Evolutionary conservation across 2,329 filamentous ascomycete genomes (phyloP).

Genomic region (Calonectria crousiana): DNA sequence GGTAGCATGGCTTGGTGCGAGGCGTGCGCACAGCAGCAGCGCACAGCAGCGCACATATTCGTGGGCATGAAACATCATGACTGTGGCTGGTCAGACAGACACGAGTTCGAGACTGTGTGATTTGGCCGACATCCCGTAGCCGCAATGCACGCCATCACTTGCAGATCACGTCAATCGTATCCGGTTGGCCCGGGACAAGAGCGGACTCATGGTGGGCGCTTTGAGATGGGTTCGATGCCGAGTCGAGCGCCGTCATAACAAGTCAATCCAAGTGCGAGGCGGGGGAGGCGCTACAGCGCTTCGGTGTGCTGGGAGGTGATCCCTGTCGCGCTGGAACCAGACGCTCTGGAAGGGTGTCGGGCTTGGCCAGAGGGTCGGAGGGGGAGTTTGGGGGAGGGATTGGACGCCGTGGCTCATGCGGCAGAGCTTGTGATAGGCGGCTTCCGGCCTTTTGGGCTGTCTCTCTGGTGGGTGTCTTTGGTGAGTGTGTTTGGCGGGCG

Average conservation of each 20-base stretch:
- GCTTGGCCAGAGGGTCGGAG: neutral
- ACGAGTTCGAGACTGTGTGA: neutral
- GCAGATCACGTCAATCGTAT: slow-evolving; percentile 23
- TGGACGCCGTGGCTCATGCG: slow-evolving; percentile 31
- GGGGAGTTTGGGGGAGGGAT: neutral
- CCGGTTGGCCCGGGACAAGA: neutral
- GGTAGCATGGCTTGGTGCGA: slow-evolving; percentile 20
- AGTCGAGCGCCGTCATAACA: slow-evolving; percentile 6
- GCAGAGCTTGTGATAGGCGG: slow-evolving; percentile 36
- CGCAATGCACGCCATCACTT: slow-evolving; percentile 25
- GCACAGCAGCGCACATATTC: slow-evolving; percentile 15
- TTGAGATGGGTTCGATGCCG: slow-evolving; percentile 6
- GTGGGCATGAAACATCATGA: slow-evolving; percentile 12
- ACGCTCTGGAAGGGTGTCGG: neutral
- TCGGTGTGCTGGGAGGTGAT: slow-evolving; percentile 2
- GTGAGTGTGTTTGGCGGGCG: slow-evolving; percentile 21
- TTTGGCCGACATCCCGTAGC: slow-evolving; percentile 20
- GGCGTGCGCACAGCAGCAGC: neutral
- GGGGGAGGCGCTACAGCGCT: slow-evolving; percentile 7
- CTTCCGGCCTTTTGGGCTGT: slow-evolving; percentile 1
- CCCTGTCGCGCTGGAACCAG: slow-evolving; percentile 20
- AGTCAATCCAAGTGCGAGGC: neutral
- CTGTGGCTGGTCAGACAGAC: neutral
- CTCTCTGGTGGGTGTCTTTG: slow-evolving; percentile 7
- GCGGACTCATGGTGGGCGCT: neutral